Evolutionary conservation across 805 yeast species (phyloP).

Genomic region (Starmerella sp.): DNA sequence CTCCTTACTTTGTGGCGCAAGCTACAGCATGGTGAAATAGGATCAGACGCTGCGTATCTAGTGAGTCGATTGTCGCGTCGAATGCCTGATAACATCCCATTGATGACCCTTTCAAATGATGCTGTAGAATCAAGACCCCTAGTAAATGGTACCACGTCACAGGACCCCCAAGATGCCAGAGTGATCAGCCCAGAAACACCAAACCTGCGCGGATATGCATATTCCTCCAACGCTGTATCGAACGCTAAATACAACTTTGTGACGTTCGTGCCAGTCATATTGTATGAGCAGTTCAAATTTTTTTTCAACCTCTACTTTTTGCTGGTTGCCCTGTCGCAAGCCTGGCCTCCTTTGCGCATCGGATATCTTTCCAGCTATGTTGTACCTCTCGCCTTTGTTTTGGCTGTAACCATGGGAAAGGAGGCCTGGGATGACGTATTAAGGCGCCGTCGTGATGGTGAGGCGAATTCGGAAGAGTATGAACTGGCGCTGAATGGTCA

Average conservation of each 20-base stretch:
- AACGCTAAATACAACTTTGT: constrained; percentile 89
- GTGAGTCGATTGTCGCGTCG: constrained; percentile 1
- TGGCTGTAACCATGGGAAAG: constrained; percentile 84
- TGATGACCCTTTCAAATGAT: constrained; percentile 11
- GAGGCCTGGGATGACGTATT: constrained; percentile 92
- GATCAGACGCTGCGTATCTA: background rate
- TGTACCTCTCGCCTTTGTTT: constrained; percentile 88
- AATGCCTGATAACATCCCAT: constrained; percentile 17
- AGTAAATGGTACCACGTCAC: background rate
- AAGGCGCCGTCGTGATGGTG: constrained; percentile 79
- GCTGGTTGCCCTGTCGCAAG: constrained; percentile 87
- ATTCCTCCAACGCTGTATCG: constrained; percentile 66
- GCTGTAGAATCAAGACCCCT: constrained; percentile 1
- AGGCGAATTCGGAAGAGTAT: constrained; percentile 73
- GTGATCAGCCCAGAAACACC: constrained; percentile 15
- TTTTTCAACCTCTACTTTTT: constrained; percentile 88
- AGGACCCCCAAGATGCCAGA: constrained; percentile 1
- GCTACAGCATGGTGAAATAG: constrained; percentile 18
- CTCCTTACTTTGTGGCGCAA: constrained; percentile 13
- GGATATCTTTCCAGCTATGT: constrained; percentile 89
- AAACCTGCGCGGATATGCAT: constrained; percentile 18
- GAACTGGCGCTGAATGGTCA: constrained; percentile 42
- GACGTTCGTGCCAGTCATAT: constrained; percentile 75
- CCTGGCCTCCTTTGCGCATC: constrained; percentile 75
- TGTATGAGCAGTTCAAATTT: constrained; percentile 93